Evolutionary conservation across 345 rosid genomes (phyloP).

Genomic region (Hibiscus mutabilis): DNA sequence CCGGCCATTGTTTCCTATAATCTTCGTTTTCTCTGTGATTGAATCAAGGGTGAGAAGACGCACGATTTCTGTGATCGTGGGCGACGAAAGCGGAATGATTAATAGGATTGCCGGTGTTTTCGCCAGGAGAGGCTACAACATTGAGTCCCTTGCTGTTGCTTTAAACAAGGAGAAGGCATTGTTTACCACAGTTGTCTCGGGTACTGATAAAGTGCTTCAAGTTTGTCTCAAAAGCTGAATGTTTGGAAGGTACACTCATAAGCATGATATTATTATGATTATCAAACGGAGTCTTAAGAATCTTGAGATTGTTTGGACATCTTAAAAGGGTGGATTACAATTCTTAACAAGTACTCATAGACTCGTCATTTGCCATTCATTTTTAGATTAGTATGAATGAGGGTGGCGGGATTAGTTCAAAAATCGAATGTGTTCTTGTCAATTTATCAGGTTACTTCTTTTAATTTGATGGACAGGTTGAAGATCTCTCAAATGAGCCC

Average conservation of each 20-base stretch:
- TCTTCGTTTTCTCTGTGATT: too few relatives aligned
- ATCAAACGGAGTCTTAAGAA: too few relatives aligned
- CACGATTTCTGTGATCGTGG: constrained; percentile 87
- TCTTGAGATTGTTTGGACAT: too few relatives aligned
- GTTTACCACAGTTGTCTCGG: constrained; percentile 88
- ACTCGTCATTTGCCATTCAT: too few relatives aligned
- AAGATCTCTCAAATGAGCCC: constrained; percentile 83
- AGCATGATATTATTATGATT: too few relatives aligned
- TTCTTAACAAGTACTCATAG: too few relatives aligned
- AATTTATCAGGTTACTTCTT: not conserved
- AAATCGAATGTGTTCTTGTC: too few relatives aligned
- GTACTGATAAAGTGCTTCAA: constrained; percentile 72
- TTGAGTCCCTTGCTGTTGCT: constrained; percentile 96
- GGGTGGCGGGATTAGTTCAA: too few relatives aligned
- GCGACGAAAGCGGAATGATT: constrained; percentile 97
- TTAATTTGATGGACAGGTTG: constrained; percentile 41
- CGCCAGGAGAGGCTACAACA: constrained; percentile 89
- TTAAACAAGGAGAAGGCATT: constrained; percentile 86
- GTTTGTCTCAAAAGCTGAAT: constrained; percentile 89
- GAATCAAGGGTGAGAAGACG: constrained; percentile 57
- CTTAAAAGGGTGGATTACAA: too few relatives aligned
- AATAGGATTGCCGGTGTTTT: constrained; percentile 97
- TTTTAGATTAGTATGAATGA: too few relatives aligned
- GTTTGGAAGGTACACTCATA: constrained; percentile 56
- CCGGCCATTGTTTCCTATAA: not conserved